Evolutionary conservation across 1,139 yeast species (phyloP), one percentile per base, ranked within the genome.

Genomic region (Hanseniaspora gamundiae): DNA sequence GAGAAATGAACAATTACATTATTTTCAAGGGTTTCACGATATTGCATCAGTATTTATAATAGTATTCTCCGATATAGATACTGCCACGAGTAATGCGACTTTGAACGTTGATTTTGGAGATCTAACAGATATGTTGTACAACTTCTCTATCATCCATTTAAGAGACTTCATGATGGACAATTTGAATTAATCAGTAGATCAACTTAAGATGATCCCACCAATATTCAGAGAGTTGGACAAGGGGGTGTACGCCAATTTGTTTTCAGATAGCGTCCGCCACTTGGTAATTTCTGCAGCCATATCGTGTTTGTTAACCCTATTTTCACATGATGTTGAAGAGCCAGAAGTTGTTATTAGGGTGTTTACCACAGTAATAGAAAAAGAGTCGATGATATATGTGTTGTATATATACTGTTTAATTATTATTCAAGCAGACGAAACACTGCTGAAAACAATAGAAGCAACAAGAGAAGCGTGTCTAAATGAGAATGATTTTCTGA

Each of bases 21-120:
- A 91, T 60, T 91, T 86, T 58, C 98, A 91, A 62, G 98, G 98
- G 0, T 86, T 74, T 58, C 97, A 91, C 62, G 97, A 91, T 56
- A 68, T 88, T 31, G 88, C 87, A 2, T 73, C 84, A 42, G 70
- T 83, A 9, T 65, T 84, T n/a, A 64, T 82, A 19, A 55, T 80
- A 19, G 73, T 80, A 0, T 75, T 76, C 52, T 66, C 63, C 13
- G 57, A 56, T n/a, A 55, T 57, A 39, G 19, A 35, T 46, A 50
- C 14, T 27, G 35, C 11, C 27, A 20, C 27, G 3, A 13, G n/a
- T 13, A 26, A 33, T n/a, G 26, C n/a, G 28, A 40, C 17, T 21
- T 16, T 19, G 4, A 22, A n/a, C 4, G 11, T 14, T 3, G 28
- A 39, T 33, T 22, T 17, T n/a, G 24, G 31, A 7, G 27, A 9